Conservation (phyloP, 108 stramenopile genomes). For the Skeletonema tropicum region DNA sequence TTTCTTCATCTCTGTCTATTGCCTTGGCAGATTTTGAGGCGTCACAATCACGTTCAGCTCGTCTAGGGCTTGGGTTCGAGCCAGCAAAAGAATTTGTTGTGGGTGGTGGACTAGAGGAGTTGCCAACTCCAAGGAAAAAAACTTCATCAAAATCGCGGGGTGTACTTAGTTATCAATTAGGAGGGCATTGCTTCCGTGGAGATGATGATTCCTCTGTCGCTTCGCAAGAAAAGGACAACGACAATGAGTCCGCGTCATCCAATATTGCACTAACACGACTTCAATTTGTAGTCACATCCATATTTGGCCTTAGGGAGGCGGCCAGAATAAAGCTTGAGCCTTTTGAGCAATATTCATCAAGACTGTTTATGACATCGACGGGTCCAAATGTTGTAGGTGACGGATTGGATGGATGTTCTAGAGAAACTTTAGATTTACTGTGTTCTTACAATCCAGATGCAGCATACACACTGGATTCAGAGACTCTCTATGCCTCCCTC, state of each 20-base stretch:
- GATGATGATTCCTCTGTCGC: conserved; percentile 39
- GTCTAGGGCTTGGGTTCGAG: conserved; percentile 37
- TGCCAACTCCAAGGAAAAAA: conserved; percentile 24
- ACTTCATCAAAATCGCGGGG: conserved; percentile 30
- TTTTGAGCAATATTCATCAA: conserved; percentile 60
- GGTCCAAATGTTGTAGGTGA: conserved; percentile 73
- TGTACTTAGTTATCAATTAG: conserved; percentile 31
- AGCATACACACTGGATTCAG: conserved; percentile 55
- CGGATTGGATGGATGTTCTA: conserved; percentile 74
- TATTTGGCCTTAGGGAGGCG: conserved; percentile 76
- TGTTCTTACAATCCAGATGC: conserved; percentile 75
- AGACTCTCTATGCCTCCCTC: conserved; percentile 34
- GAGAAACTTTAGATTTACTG: conserved; percentile 75
- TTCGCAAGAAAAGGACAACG: conserved; percentile 57
- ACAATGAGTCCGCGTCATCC: conserved; percentile 68
- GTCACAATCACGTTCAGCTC: conserved; percentile 65
- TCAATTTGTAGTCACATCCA: conserved; percentile 75
- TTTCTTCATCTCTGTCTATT: conserved; percentile 76
- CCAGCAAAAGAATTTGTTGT: conserved; percentile 4
- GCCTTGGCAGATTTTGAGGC: conserved; percentile 84
- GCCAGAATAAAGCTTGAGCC: conserved; percentile 55
- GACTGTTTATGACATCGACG: conserved; percentile 63
- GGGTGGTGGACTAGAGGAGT: conserved; percentile 7
- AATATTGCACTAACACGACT: conserved; percentile 69
- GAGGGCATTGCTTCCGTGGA: conserved; percentile 47